Conservation (phyloP, 208 protist genomes). For the Vickermania ingenoplastis region DNA sequence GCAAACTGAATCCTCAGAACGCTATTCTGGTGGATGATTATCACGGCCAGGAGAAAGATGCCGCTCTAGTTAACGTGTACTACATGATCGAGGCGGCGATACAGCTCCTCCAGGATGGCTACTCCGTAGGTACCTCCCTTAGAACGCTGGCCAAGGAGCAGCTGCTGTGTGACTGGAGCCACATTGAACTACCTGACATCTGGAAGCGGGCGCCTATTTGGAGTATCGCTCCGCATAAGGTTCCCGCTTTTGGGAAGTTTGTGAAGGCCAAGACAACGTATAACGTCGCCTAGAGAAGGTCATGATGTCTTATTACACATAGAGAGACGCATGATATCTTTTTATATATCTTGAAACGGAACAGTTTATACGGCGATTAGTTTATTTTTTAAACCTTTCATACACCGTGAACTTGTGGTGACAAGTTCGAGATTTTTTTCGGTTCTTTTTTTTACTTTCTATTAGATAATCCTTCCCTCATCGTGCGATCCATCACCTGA, state of each 20-base stretch:
- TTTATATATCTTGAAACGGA: too few species aligned
- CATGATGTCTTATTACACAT: too few species aligned
- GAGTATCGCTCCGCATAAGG: constrained; percentile 68
- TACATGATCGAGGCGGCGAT: constrained; percentile 76
- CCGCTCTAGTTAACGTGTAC: constrained; percentile 83
- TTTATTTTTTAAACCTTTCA: too few species aligned
- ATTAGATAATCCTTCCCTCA: too few species aligned
- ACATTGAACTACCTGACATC: constrained; percentile 40
- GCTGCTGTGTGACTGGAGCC: constrained; percentile 51
- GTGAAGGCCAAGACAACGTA: constrained; percentile 32
- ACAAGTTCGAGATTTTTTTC: too few species aligned
- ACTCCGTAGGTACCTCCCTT: constrained; percentile 40
- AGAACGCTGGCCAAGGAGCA: constrained; percentile 35
- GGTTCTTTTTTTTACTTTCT: too few species aligned
- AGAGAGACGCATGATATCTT: too few species aligned
- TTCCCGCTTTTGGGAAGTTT: constrained; percentile 69
- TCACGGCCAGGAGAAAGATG: constrained; percentile 58
- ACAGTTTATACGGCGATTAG: too few species aligned
- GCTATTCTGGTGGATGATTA: constrained; percentile 85
- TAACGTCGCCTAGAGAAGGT: not conserved
- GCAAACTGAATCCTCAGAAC: constrained; percentile 82
- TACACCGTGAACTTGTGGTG: too few species aligned
- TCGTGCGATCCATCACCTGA: too few species aligned
- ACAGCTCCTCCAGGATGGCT: constrained; percentile 19
- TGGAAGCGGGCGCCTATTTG: constrained; percentile 63